Base-by-base conservation (phyloP, 192 early-diverging fungal species). In the Physocladia obscura region DNA sequence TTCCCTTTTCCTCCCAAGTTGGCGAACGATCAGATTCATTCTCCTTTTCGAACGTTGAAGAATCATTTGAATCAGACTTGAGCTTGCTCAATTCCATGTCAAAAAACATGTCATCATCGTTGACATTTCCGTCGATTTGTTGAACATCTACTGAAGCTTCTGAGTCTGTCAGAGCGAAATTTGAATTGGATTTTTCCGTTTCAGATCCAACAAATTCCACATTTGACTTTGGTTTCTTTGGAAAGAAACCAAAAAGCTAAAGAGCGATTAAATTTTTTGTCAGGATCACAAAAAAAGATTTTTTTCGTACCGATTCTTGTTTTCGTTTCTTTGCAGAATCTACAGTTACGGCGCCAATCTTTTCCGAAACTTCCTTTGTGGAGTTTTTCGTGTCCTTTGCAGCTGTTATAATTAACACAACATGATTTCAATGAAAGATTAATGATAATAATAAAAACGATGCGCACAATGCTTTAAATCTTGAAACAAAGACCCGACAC, bases 391-490 rank as follows among this genome's bases (percentile, higher is more conserved):
- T 29, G 8, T 26, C 15, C 6, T 6, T 26, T 54, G 15, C 51
- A 8, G 24, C 13, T 15, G 51, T 22, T 22, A 8, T 22, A 47
- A 62, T 8, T 5, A 44, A 0, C n/a, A 26, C 15, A 62, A 62
- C 24, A 11, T 8, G 8, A 54, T 22, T 15, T 27, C 22, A 54
- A 8, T 27, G 52, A 54, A 27, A 15, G 8, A 15, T 54, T 22
- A 22, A 62, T 15, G 35, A 27, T 4, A 27, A 57, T 35, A 57
- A 4, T 36, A 19, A 4, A 8, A 49, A 65, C 8, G 19, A 65
- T 8, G 26, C 65, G 1, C 26, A 68, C 65, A 13, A 13, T 68
- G 51, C 56, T 68, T 68, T 26, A 68, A 57, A 36, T 68, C 65
- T 21, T 54, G 51, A 57, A 68, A 49, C 34, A 68, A 26, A 22